A percentile compares a stretch with the other conserved stretches of the same genome.
These are phyloP conservation scores for Fonsecaea monophora DNA, from an alignment of 2,329 filamentous ascomycete genomes.

Conservation along the genomic window DNA sequence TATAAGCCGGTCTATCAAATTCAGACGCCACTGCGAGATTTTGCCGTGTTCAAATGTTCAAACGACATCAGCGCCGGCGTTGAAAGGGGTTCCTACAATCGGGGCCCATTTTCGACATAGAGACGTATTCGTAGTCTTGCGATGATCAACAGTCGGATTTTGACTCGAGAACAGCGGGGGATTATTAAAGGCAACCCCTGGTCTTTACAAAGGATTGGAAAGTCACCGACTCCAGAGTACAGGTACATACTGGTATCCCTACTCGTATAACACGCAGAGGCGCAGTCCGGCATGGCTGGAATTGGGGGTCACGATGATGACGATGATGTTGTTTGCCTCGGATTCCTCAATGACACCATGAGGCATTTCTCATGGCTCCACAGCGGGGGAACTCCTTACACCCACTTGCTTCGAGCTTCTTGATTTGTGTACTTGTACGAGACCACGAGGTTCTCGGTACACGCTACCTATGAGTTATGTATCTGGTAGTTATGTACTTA, in stretches of 20 bases:
- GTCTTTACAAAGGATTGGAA: not conserved
- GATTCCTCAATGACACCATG: not conserved
- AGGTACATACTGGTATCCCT: too few species aligned
- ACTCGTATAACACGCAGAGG: not conserved
- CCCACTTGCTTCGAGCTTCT: not conserved
- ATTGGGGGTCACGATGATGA: not conserved
- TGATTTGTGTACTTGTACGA: too few species aligned
- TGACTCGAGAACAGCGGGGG: too few species aligned
- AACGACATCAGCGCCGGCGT: not conserved
- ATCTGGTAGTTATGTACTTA: too few species aligned
- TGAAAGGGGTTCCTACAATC: not conserved
- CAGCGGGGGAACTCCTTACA: not conserved
- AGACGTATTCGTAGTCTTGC: not conserved
- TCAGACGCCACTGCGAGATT: not conserved
- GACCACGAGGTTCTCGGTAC: too few species aligned
- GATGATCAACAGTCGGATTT: too few species aligned
- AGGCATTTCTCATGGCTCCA: slow-evolving; percentile 2
- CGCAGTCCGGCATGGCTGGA: not conserved
- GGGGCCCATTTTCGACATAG: not conserved
- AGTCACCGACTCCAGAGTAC: not conserved
- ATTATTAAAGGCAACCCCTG: not conserved
- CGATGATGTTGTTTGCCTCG: not conserved
- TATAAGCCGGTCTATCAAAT: not conserved
- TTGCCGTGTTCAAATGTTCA: not conserved
- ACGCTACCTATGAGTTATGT: too few species aligned